Percentiles rank a stretch among this genome's conserved stretches.
Evolutionary conservation across 139 green algal species (phyloP).

Genomic region (Coelastrella sp.): DNA sequence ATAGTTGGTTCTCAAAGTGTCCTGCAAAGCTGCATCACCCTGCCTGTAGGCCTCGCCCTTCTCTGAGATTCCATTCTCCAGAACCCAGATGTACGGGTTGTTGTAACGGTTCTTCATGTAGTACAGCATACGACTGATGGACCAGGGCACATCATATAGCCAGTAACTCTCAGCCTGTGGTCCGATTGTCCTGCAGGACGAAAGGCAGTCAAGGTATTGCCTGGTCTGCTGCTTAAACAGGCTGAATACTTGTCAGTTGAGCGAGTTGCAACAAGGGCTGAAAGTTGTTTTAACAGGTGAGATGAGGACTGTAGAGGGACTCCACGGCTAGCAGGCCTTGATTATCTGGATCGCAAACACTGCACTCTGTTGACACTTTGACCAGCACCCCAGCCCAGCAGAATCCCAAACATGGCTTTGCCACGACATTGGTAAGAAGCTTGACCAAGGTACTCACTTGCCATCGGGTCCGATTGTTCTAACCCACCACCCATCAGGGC

Average conservation of each 20-base stretch:
- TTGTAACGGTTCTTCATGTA: conserved; percentile 50
- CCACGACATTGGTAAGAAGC: too few relatives aligned
- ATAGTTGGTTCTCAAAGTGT: conserved; percentile 38
- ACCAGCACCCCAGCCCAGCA: too few relatives aligned
- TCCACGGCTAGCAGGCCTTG: too few relatives aligned
- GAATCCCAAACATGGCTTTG: too few relatives aligned
- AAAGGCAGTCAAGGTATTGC: too few relatives aligned
- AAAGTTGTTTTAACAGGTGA: too few relatives aligned
- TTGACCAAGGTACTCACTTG: conserved; percentile 29
- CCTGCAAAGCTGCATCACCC: neutral
- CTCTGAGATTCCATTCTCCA: conserved; percentile 48
- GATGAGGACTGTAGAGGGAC: too few relatives aligned
- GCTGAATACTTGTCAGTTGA: too few relatives aligned
- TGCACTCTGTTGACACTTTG: too few relatives aligned
- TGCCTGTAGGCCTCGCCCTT: conserved; percentile 29
- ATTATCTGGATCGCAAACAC: too few relatives aligned
- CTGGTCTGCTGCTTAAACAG: too few relatives aligned
- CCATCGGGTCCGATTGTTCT: conserved; percentile 21
- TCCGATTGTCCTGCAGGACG: neutral
- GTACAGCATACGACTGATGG: conserved; percentile 39
- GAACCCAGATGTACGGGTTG: conserved; percentile 48
- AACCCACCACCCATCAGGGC: conserved; percentile 43
- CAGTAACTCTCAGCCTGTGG: conserved; percentile 43
- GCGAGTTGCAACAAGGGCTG: too few relatives aligned
- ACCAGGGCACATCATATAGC: conserved; percentile 51